Evolutionary conservation across 176 grass and related monocot genomes (phyloP).

Genomic region (Pontederia paniculata): DNA sequence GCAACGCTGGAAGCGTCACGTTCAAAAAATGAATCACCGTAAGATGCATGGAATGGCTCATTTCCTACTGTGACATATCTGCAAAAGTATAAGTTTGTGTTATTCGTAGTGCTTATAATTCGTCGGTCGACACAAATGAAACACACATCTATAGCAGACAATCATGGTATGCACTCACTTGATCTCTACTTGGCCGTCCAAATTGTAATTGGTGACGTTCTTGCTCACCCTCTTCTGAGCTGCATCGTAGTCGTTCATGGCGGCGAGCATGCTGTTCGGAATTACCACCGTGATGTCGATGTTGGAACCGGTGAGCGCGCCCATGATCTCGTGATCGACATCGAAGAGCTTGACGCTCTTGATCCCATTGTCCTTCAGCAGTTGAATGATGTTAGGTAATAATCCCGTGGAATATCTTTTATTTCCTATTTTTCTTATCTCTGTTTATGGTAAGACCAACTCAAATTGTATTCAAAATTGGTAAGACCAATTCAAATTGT

Average conservation of each 20-base stretch:
- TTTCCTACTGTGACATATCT: slow-evolving; percentile 86
- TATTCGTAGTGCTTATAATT: no score
- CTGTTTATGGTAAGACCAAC: no score
- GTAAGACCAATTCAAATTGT: no score
- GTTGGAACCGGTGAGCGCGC: slow-evolving; percentile 38
- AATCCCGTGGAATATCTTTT: no score
- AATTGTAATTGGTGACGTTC: slow-evolving; percentile 52
- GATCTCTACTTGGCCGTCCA: slow-evolving; percentile 55
- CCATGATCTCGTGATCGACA: slow-evolving; percentile 29
- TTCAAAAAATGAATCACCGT: slow-evolving; percentile 65
- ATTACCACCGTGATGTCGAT: slow-evolving; percentile 54
- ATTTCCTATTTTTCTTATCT: no score
- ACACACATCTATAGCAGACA: no score
- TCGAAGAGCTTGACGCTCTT: slow-evolving; percentile 63
- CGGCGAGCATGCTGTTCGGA: slow-evolving; percentile 48
- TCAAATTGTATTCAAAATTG: no score
- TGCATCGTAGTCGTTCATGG: slow-evolving; percentile 45
- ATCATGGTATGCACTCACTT: slow-evolving; percentile 28
- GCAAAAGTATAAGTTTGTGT: no score
- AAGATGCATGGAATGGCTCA: slow-evolving; percentile 58
- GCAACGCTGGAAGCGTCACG: slow-evolving; percentile 55
- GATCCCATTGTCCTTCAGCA: slow-evolving; percentile 57
- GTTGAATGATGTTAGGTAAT: slow-evolving; percentile 36
- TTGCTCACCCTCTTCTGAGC: slow-evolving; percentile 50
- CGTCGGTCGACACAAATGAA: no score